These are phyloP conservation scores for Aspergillus brasiliensis DNA, from an alignment of 2,329 filamentous ascomycete genomes.

Conservation along the genomic window DNA sequence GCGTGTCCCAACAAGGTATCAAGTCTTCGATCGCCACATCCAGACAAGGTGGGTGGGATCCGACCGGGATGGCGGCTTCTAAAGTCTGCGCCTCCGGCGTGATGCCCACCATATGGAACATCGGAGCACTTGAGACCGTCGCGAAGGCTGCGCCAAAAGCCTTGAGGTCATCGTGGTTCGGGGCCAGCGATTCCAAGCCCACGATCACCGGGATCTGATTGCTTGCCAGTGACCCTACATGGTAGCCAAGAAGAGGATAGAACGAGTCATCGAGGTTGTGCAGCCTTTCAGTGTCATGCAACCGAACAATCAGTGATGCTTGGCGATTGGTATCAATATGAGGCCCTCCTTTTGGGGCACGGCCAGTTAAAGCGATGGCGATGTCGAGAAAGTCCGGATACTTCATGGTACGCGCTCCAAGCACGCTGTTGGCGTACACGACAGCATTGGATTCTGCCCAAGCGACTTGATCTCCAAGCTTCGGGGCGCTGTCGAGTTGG, in stretches of 20 bases:
- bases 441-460: constrained; percentile 53
- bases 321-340: constrained; percentile 29
- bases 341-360: constrained; percentile 31
- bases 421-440: constrained; percentile 50
- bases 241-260: constrained; percentile 45
- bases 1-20: constrained; percentile 14
- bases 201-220: constrained; percentile 39
- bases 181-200: constrained; percentile 32
- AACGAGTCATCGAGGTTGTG: constrained; percentile 36
- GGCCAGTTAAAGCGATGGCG: constrained; percentile 47
- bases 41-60: not conserved
- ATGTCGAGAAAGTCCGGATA: constrained; percentile 52
- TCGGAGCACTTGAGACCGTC: constrained; percentile 45
- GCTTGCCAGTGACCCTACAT: constrained; percentile 34
- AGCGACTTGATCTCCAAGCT: constrained; percentile 43
- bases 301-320: constrained; percentile 8
- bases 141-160: constrained; percentile 51
- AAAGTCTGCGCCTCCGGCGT: constrained; percentile 41
- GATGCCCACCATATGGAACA: constrained; percentile 49
- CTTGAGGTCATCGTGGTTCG: constrained; percentile 40
- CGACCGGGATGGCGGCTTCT: not conserved
- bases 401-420: constrained; percentile 49
- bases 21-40: constrained; percentile 6
- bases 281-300: not conserved
- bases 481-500: constrained; percentile 38